Conservation (phyloP, 225 moss, liverwort and hornwort species). For the Climacium dendroides region DNA sequence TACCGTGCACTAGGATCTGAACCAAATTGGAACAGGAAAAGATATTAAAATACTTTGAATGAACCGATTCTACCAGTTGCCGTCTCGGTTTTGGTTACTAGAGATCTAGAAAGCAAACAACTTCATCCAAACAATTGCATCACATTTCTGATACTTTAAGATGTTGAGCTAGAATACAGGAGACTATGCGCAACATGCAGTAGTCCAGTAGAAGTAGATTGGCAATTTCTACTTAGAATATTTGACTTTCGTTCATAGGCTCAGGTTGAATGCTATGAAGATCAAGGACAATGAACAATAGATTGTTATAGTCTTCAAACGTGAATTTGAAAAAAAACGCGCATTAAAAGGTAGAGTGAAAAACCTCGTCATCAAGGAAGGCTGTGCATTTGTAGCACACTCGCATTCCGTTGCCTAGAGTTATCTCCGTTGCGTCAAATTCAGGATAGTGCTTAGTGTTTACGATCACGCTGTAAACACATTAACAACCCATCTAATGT, state of each 20-base stretch:
- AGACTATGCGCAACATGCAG: neutral
- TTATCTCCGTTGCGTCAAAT: slow-evolving; percentile 59
- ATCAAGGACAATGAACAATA: neutral
- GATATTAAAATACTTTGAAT: neutral
- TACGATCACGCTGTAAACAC: slow-evolving; percentile 26
- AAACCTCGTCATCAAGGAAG: slow-evolving; percentile 59
- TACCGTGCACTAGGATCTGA: slow-evolving; percentile 55
- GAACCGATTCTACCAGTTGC: neutral
- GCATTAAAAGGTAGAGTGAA: neutral
- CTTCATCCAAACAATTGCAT: neutral
- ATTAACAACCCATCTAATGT: neutral
- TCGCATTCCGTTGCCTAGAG: slow-evolving; percentile 56
- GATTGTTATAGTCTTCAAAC: neutral
- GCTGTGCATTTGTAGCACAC: slow-evolving; percentile 74
- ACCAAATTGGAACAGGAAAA: neutral
- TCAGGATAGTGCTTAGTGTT: slow-evolving; percentile 24
- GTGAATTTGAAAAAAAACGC: neutral
- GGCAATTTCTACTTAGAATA: neutral
- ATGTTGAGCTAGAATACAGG: neutral
- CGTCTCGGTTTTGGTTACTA: neutral
- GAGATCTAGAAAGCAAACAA: neutral
- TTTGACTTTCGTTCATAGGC: neutral
- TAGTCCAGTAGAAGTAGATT: neutral
- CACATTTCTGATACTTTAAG: neutral
- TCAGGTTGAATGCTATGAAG: neutral